Conservation (phyloP, 805 yeast genomes). For the Suhomyces kilbournensis region DNA sequence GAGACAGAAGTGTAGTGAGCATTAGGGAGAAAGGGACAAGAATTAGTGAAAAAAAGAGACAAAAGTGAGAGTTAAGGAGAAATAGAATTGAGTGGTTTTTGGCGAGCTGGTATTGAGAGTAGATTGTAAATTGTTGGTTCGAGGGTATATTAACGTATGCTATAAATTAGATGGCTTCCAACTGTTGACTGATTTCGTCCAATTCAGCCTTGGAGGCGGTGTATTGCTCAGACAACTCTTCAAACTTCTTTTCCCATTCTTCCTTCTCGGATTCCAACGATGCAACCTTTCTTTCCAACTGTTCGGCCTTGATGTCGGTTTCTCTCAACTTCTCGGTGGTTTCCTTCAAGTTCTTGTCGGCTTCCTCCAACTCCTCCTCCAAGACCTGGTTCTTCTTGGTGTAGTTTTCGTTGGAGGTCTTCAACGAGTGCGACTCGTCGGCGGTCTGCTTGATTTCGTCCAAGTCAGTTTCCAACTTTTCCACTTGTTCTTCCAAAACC, state of each 20-base stretch:
- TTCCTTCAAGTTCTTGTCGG: conserved; percentile 87
- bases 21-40: too few relatives aligned
- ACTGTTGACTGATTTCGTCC: conserved; percentile 94
- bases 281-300: conserved; percentile 88
- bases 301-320: conserved; percentile 94
- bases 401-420: conserved; percentile 85
- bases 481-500: conserved; percentile 79
- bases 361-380: conserved; percentile 87
- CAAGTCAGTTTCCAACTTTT: conserved; percentile 71
- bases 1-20: too few relatives aligned
- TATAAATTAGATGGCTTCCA: conserved; percentile 60
- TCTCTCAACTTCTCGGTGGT: conserved; percentile 93
- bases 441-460: conserved; percentile 79
- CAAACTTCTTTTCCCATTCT: conserved; percentile 84
- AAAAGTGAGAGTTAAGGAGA: too few relatives aligned
- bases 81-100: too few relatives aligned
- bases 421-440: conserved; percentile 85
- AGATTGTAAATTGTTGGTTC: too few relatives aligned
- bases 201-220: conserved; percentile 84
- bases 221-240: conserved; percentile 81
- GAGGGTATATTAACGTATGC: too few relatives aligned
- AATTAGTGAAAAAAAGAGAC: too few relatives aligned
- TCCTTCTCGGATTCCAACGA: conserved; percentile 91
- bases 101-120: too few relatives aligned
- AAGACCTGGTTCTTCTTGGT: conserved; percentile 84